phyloP scores from a whole-genome alignment of 106 monocot genomes.

The Posidonia australis region DNA sequence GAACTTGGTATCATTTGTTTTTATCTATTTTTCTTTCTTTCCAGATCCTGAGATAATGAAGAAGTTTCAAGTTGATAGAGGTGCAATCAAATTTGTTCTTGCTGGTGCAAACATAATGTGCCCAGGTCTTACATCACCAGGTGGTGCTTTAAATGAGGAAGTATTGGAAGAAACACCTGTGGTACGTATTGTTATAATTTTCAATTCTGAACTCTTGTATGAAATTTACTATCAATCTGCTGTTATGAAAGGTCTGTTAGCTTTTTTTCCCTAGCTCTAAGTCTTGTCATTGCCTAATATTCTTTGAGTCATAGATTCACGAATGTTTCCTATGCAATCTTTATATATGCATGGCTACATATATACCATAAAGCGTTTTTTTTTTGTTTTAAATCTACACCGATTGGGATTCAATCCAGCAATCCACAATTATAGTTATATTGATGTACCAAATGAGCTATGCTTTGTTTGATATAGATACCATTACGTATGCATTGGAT shows the following conservation, averaged over 20 bases:
- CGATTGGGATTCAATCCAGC: no score
- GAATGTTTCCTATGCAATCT: no score
- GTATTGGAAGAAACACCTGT: constrained; percentile 75
- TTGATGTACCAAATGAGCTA: no score
- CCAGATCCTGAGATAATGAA: constrained; percentile 96
- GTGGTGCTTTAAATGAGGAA: constrained; percentile 67
- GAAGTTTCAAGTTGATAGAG: constrained; percentile 93
- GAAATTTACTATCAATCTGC: neutral
- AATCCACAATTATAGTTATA: no score
- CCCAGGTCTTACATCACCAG: constrained; percentile 92
- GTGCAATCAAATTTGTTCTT: constrained; percentile 92
- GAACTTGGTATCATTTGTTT: neutral
- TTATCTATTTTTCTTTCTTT: neutral
- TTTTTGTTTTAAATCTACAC: no score
- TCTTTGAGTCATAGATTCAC: no score
- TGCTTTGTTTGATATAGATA: no score
- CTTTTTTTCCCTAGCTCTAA: neutral
- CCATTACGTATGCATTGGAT: no score
- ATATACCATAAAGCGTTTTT: no score
- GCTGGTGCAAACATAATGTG: constrained; percentile 99
- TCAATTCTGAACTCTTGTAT: neutral
- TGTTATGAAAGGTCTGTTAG: neutral
- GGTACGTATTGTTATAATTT: constrained; percentile 27
- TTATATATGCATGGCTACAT: no score
- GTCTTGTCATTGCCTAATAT: no score